These are phyloP conservation scores for Paratinospora sagittata DNA, from an alignment of 164 flowering plant species.

Conservation along the genomic window DNA sequence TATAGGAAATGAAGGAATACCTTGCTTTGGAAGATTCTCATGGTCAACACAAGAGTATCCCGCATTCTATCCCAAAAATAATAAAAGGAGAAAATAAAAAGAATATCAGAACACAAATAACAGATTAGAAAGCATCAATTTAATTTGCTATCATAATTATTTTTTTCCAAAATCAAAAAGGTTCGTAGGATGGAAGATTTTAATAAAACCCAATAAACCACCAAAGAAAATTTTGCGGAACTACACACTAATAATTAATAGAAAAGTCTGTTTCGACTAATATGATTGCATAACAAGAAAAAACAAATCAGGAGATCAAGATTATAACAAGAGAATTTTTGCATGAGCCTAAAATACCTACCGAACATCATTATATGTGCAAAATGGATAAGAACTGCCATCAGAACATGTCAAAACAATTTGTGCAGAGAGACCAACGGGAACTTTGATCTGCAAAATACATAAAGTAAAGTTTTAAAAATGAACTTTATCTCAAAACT, in stretches of 20 bases:
- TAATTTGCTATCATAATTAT: no score
- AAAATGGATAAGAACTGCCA: conserved; percentile 72
- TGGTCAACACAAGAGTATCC: conserved; percentile 76
- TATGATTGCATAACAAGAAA: no score
- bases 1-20: conserved; percentile 30
- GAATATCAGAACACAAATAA: background rate
- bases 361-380: conserved; percentile 58
- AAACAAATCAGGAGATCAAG: background rate
- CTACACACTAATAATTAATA: no score
- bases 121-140: background rate
- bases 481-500: background rate
- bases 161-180: no score
- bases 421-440: conserved; percentile 70
- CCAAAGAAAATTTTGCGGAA: background rate
- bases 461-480: background rate
- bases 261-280: no score
- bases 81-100: background rate
- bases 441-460: conserved; percentile 70
- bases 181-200: no score
- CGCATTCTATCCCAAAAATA: conserved; percentile 50
- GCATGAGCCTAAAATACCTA: conserved; percentile 20
- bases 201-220: background rate
- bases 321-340: background rate
- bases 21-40: conserved; percentile 86
- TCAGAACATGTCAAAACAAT: conserved; percentile 69